Base-by-base conservation (phyloP, 1,284 basidiomycete species). In the Marasmius fiardii region DNA sequence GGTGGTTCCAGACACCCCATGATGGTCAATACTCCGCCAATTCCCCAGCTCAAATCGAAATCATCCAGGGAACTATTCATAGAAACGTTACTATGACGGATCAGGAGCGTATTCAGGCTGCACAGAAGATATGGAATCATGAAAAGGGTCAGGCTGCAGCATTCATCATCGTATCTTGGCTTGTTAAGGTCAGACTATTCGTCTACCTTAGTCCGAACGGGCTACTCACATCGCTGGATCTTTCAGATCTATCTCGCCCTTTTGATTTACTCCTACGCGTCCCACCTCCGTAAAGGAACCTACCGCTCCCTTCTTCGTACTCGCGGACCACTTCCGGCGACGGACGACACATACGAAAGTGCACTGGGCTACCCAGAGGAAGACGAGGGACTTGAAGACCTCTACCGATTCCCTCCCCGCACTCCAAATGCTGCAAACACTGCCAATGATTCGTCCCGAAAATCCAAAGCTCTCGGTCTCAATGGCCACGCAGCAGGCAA, bases 1-100 rank as follows among this genome's bases (percentile, higher is more conserved):
- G 95, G 92, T 98, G 93, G 90, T 77, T 87, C 53, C 90, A 89
- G 71, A 90, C 86, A 1, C 89, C 93, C 0, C 96, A 99, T 68
- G 95, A 98, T 64, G 96, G 95, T 5, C 78, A 78, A 37, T 83
- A 85, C 4, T 80, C 84, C 43, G 81, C 82, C 62, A 92, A 95
- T 69, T 95, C 93, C 4, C 79, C 81, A 33, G 95, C 94, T 6
- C 95, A 97, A 69, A 76, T 91, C 67, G 88, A 86, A 49, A 85
- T 98, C 69, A 88, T 91, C 67, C 71, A 81, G 60, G 76, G 75
- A 41, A 78, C 80, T 58, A 76, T 77, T 56, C 71, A 76, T 18
- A 70, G 77, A 34, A 74, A 72, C 31, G 74, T 78, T 43, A 77
- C 76, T 20, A 78, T 90, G 68, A 81, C 85, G 0, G 79, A 83